These are phyloP conservation scores for Curvularia eragrostidis DNA, from an alignment of 2,329 filamentous ascomycete genomes.

Conservation along the genomic window DNA sequence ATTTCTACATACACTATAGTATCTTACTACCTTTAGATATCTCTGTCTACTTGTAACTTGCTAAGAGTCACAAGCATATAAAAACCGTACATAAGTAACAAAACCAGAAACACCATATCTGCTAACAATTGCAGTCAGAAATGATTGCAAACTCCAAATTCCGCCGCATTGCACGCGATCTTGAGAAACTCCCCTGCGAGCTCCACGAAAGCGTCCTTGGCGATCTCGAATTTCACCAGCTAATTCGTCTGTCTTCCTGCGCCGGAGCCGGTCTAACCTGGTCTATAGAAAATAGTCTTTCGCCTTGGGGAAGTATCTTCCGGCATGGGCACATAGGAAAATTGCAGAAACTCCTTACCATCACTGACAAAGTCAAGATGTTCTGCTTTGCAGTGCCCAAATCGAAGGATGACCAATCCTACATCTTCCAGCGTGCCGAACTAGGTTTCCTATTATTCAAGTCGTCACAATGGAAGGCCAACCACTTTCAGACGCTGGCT, in stretches of 20 bases:
- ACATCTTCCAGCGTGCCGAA: not conserved
- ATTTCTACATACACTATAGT: not conserved
- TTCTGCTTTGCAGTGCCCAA: not conserved
- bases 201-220: conserved; percentile 10
- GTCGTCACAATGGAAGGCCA: not conserved
- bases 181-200: conserved; percentile 18
- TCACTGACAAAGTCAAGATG: conserved; percentile 2
- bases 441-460: not conserved
- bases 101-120: not conserved
- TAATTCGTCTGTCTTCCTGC: conserved; percentile 12
- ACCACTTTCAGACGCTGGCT: not conserved
- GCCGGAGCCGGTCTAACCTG: conserved; percentile 15
- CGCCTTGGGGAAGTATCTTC: conserved; percentile 10
- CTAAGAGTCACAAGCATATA: not conserved
- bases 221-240: conserved; percentile 15
- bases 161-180: conserved; percentile 12
- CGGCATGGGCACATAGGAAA: not conserved
- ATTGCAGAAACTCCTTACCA: not conserved
- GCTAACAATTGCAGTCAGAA: not conserved
- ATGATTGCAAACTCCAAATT: conserved; percentile 4
- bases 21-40: not conserved
- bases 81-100: not conserved
- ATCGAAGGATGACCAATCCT: too few relatives aligned
- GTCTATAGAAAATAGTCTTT: conserved; percentile 15
- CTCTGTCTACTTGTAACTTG: not conserved